A percentile compares a stretch with the other conserved stretches of the same genome.
phyloP scores from a whole-genome alignment of 2,329 filamentous ascomycete genomes.

The Fusarium chlamydosporum region DNA sequence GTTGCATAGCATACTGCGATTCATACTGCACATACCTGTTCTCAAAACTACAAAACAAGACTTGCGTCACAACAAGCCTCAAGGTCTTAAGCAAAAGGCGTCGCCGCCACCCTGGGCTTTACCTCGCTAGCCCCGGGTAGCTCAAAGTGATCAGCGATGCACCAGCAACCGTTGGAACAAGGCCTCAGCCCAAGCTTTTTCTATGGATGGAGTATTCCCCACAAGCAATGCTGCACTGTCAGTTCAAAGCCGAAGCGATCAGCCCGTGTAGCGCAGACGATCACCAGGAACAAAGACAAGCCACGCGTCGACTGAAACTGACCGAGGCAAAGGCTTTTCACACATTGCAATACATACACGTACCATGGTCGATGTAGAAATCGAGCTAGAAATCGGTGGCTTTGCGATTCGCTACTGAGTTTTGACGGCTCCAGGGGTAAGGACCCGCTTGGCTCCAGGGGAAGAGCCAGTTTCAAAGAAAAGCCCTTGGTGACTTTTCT shows the following conservation, averaged over 20 bases:
- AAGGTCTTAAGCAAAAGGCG: constrained; percentile 9
- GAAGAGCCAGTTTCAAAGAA: constrained; percentile 40
- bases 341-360: not conserved
- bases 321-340: not conserved
- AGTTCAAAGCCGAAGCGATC: constrained; percentile 13
- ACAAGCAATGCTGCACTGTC: constrained; percentile 38
- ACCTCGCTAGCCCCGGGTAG: constrained; percentile 20
- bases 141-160: constrained; percentile 30
- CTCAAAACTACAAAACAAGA: not conserved
- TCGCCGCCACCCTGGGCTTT: constrained; percentile 9
- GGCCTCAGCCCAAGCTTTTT: constrained; percentile 30
- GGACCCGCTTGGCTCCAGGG: constrained; percentile 30
- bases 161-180: constrained; percentile 38
- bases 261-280: constrained; percentile 16
- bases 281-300: constrained; percentile 24
- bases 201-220: constrained; percentile 27
- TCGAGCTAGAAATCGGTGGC: not conserved
- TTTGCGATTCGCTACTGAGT: constrained; percentile 10
- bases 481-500: constrained; percentile 23
- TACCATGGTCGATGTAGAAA: not conserved
- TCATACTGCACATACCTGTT: not conserved
- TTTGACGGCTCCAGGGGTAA: constrained; percentile 38
- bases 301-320: constrained; percentile 27
- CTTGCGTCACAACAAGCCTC: constrained; percentile 8
- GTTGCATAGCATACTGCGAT: not conserved